Evolutionary conservation across 768 basidiomycete species (phyloP), one percentile per base, ranked within the genome.

Genomic region (Amanita fuliginea): DNA sequence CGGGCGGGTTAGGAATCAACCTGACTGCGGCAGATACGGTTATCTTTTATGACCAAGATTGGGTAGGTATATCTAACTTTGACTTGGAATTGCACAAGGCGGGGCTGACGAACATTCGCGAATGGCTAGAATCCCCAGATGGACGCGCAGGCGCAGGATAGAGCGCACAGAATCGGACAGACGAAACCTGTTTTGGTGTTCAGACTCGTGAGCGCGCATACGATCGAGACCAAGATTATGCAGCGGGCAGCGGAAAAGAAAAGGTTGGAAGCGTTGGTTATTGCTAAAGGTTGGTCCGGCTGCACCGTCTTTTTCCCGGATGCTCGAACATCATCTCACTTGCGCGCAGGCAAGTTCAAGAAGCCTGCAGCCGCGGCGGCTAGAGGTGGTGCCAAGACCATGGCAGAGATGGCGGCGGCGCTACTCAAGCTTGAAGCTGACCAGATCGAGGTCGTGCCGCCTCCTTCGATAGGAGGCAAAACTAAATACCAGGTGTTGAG

Each of bases 121-220:
- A 26, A 4, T 42, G 26, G 34, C 13, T 54, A 90, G 87, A 91
- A 90, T 58, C 93, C 94, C 0, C 94, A 96, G 68, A 93, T 94
- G 82, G 95, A 99, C 55, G 72, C 88, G 2, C 95, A 99, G 67
- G 95, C 95, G 0, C 89, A 93, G 61, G 95, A 96, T 57, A 77
- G 95, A 32, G 93, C 93, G 0, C 95, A 99, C 64, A 80, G 96
- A 9, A 97, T 99, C 42, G 95, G 95, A 1, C 95, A 97, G 67
- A 96, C 80, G 24, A 82, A 72, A 55, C 91, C 92, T 0, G 92
- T 96, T 46, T 72, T 96, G 39, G 81, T 96, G 51, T 95, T 90
- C 68, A 75, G 95, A 34, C 72, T 97, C 3, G 80, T 95, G 33
- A 86, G 82, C 18, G 83, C 79, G 4, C 85, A 93, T 63, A 96